phyloP scores from a whole-genome alignment of 2,329 filamentous ascomycete species.

The Aspergillus sp. region DNA sequence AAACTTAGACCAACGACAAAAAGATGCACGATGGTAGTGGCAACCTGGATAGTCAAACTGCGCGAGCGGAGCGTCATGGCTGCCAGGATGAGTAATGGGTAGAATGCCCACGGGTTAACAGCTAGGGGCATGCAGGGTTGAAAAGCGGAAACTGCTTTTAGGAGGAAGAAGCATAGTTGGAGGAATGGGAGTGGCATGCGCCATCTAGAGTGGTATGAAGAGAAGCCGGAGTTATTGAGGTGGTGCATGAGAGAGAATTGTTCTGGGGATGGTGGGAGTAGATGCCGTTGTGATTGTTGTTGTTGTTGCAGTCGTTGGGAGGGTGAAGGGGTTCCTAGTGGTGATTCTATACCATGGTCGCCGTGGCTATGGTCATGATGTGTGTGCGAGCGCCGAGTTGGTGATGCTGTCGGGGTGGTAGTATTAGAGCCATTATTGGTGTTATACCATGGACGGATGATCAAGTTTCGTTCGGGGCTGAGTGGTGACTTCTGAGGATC shows the following conservation, averaged over 20 bases:
- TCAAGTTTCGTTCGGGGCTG: conserved; percentile 23
- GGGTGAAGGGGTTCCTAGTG: background rate
- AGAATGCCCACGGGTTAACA: conserved; percentile 55
- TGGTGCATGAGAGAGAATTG: conserved; percentile 16
- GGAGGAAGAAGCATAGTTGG: conserved; percentile 56
- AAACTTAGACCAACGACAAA: conserved; percentile 36
- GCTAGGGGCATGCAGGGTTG: conserved; percentile 65
- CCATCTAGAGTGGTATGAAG: conserved; percentile 16
- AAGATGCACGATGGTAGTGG: conserved; percentile 43
- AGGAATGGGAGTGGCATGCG: conserved; percentile 31
- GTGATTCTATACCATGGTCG: conserved; percentile 1
- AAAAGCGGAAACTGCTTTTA: conserved; percentile 59
- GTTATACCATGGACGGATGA: conserved; percentile 23
- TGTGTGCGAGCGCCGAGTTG: conserved; percentile 7
- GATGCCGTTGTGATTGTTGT: conserved; percentile 25
- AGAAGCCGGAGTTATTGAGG: conserved; percentile 14
- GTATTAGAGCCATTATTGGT: conserved; percentile 4
- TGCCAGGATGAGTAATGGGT: conserved; percentile 61
- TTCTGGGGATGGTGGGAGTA: conserved; percentile 36
- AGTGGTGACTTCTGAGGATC: conserved; percentile 12
- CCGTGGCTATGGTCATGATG: conserved; percentile 8
- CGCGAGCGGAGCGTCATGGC: conserved; percentile 50
- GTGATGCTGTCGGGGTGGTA: conserved; percentile 19
- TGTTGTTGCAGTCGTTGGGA: background rate
- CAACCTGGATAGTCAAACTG: conserved; percentile 29